Percentiles rank a stretch among this genome's conserved stretches.
Conservation (phyloP, 1,284 basidiomycete genomes). For the Papiliotrema flavescens region DNA sequence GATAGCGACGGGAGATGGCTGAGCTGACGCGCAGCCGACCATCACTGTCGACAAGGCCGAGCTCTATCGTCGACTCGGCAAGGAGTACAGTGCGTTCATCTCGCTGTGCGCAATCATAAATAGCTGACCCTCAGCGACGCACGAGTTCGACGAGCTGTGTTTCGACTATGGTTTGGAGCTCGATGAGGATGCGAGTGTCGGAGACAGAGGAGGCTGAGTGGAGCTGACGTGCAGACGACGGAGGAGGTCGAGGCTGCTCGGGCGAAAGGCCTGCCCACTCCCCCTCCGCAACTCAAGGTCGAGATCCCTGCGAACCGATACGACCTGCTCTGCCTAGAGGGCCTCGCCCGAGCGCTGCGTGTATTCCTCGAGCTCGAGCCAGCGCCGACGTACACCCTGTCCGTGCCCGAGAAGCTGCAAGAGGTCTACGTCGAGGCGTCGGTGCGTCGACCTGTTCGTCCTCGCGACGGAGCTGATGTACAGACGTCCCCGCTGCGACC, state of each 20-base stretch:
- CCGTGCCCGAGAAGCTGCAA: constrained; percentile 64
- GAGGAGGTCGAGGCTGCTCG: constrained; percentile 75
- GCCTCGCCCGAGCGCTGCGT: constrained; percentile 81
- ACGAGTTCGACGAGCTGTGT: constrained; percentile 92
- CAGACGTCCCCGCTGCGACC: constrained; percentile 82
- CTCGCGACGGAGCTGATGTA: background rate
- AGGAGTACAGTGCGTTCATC: constrained; percentile 66
- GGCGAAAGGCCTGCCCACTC: constrained; percentile 75
- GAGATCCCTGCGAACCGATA: constrained; percentile 98
- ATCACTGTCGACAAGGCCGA: constrained; percentile 92
- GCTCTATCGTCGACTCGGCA: constrained; percentile 81
- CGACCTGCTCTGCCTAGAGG: constrained; percentile 95
- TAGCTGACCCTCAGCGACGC: constrained; percentile 59
- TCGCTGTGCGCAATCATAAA: background rate
- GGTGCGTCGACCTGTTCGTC: constrained; percentile 52
- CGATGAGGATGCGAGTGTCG: constrained; percentile 80
- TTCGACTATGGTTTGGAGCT: constrained; percentile 98
- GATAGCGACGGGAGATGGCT: too few relatives aligned
- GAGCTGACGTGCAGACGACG: constrained; percentile 63
- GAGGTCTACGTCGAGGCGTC: constrained; percentile 66
- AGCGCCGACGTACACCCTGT: constrained; percentile 69
- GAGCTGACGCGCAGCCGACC: constrained; percentile 63
- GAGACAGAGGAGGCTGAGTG: background rate
- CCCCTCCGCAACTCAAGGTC: constrained; percentile 93
- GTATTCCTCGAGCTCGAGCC: constrained; percentile 75